phyloP scores from a whole-genome alignment of 106 monocot species.

The Narthecium ossifragum region DNA sequence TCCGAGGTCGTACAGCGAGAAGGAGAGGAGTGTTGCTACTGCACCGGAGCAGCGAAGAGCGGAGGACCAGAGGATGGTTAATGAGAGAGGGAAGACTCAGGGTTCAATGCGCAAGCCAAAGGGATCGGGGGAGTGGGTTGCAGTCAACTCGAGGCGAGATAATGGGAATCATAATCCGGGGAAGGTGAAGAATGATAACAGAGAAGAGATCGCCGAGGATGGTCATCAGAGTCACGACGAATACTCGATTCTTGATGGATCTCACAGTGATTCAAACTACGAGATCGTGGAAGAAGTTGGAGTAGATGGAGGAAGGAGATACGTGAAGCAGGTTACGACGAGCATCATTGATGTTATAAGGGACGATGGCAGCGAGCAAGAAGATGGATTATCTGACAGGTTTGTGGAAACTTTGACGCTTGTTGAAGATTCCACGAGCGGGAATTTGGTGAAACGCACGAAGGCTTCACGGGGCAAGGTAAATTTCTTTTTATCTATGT shows the following conservation, averaged over 20 bases:
- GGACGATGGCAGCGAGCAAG: neutral
- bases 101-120: neutral
- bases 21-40: neutral
- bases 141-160: neutral
- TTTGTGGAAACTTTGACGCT: slow-evolving; percentile 13
- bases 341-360: neutral
- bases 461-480: slow-evolving; percentile 33
- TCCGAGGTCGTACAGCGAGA: neutral
- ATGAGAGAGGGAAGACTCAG: too few relatives aligned
- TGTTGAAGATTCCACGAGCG: slow-evolving; percentile 9
- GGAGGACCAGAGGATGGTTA: too few relatives aligned
- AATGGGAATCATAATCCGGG: neutral
- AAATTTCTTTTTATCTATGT: too few relatives aligned
- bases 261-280: neutral
- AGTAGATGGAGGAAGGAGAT: neutral
- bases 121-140: neutral
- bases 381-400: slow-evolving; percentile 1
- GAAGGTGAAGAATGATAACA: neutral
- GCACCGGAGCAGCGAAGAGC: too few relatives aligned
- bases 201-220: neutral
- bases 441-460: neutral
- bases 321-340: neutral
- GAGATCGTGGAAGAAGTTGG: neutral
- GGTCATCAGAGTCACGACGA: neutral
- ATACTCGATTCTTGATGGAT: neutral